Conservation (phyloP, 257 asterid species). For the Przewalskia tangutica region DNA sequence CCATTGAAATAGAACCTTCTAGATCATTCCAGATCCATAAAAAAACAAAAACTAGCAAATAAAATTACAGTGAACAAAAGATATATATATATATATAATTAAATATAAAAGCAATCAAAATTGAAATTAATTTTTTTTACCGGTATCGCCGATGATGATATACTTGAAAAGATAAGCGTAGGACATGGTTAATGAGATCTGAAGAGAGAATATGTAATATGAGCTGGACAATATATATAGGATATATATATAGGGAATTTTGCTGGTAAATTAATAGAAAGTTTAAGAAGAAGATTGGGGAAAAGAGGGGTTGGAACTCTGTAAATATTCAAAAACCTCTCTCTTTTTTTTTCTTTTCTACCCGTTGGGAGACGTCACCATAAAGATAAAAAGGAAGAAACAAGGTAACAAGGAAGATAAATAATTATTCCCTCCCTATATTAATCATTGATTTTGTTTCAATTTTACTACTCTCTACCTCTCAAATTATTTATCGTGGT, state of each 20-base stretch:
- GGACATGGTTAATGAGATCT: slow-evolving; percentile 31
- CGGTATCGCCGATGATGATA: slow-evolving; percentile 66
- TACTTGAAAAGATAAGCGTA: slow-evolving; percentile 64
- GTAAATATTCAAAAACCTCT: neutral
- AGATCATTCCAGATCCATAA: neutral
- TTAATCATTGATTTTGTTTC: too few species aligned
- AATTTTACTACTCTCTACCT: too few species aligned
- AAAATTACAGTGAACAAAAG: neutral
- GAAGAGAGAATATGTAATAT: neutral
- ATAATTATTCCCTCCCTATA: too few species aligned
- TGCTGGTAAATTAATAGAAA: neutral
- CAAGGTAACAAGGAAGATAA: too few species aligned
- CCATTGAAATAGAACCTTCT: neutral
- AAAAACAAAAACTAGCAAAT: neutral
- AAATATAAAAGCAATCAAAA: neutral
- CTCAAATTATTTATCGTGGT: too few species aligned
- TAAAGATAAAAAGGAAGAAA: neutral
- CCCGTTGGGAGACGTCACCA: neutral
- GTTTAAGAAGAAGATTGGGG: neutral
- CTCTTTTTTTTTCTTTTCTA: neutral
- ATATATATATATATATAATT: neutral
- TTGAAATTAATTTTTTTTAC: slow-evolving; percentile 8
- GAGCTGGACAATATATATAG: neutral
- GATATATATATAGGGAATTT: neutral
- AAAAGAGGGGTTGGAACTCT: neutral